Evolutionary conservation across 2,329 filamentous ascomycete species (phyloP).

Genomic region (Cyanodermella asteris): DNA sequence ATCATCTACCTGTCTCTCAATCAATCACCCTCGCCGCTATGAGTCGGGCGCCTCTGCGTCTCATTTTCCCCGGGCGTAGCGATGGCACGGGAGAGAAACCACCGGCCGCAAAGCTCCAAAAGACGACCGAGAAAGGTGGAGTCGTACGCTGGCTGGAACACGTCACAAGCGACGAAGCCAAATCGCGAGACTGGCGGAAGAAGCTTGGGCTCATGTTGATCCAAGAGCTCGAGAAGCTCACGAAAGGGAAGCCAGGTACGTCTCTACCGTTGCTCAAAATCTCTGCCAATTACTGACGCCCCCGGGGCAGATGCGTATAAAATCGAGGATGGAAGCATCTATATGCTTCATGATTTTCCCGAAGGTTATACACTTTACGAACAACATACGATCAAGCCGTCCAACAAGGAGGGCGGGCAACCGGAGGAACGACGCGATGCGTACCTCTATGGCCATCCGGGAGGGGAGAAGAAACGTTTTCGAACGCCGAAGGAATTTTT

Average conservation of each 20-base stretch:
- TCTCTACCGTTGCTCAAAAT: neutral
- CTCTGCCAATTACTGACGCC: no score
- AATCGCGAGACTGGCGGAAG: slow-evolving; percentile 34
- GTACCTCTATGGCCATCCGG: slow-evolving; percentile 38
- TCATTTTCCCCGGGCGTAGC: no score
- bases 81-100: no score
- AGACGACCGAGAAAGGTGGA: no score
- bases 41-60: no score
- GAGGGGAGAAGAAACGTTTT: slow-evolving; percentile 33
- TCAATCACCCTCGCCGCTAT: no score
- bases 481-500: slow-evolving; percentile 38
- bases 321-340: slow-evolving; percentile 13
- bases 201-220: slow-evolving; percentile 38
- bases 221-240: slow-evolving; percentile 23
- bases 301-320: no score
- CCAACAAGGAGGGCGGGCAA: no score
- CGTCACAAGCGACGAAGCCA: slow-evolving; percentile 26
- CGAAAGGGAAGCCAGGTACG: slow-evolving; percentile 8
- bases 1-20: no score
- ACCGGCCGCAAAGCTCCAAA: no score
- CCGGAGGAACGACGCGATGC: slow-evolving; percentile 37
- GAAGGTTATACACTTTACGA: slow-evolving; percentile 36
- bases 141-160: no score
- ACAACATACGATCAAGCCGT: slow-evolving; percentile 21
- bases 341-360: slow-evolving; percentile 31